phyloP scores from a whole-genome alignment of 495 filamentous ascomycete genomes.

The Hamigera avellanea region DNA sequence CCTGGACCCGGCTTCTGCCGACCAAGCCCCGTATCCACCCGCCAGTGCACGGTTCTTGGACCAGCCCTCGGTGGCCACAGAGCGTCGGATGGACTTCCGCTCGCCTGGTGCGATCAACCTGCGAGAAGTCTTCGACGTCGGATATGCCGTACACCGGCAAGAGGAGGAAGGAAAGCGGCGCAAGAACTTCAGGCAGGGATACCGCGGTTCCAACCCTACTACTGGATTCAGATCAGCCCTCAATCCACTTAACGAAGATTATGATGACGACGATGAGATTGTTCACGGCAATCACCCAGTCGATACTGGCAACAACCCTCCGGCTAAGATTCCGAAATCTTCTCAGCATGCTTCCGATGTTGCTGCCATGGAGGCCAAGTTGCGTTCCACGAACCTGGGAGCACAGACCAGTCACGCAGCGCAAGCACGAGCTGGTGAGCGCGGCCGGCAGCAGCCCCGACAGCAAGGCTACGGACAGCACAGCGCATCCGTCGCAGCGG shows the following conservation, averaged over 20 bases:
- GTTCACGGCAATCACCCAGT: constrained; percentile 22
- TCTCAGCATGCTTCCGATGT: constrained; percentile 48
- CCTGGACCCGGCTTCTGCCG: constrained; percentile 19
- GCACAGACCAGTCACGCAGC: constrained; percentile 38
- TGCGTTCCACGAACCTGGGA: constrained; percentile 69
- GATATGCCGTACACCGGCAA: constrained; percentile 90
- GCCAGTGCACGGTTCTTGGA: constrained; percentile 35
- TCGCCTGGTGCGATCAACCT: constrained; percentile 92
- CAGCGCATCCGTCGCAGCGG: constrained; percentile 61
- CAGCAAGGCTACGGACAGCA: constrained; percentile 74
- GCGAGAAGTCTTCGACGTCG: constrained; percentile 93
- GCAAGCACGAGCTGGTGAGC: constrained; percentile 39
- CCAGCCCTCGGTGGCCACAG: constrained; percentile 40
- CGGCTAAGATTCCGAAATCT: constrained; percentile 58
- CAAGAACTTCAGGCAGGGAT: constrained; percentile 64
- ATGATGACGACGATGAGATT: constrained; percentile 47
- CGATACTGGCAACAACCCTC: constrained; percentile 31
- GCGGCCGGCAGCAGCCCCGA: constrained; percentile 26
- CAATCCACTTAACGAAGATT: constrained; percentile 59
- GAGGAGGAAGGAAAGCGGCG: constrained; percentile 91
- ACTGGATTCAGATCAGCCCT: constrained; percentile 39
- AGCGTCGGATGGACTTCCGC: constrained; percentile 78
- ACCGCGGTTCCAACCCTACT: constrained; percentile 40
- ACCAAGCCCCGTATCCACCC: constrained; percentile 30
- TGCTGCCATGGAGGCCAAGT: constrained; percentile 69